These are phyloP conservation scores for Monilinia fructicola DNA, from an alignment of 2,329 filamentous ascomycete genomes.

Conservation along the genomic window DNA sequence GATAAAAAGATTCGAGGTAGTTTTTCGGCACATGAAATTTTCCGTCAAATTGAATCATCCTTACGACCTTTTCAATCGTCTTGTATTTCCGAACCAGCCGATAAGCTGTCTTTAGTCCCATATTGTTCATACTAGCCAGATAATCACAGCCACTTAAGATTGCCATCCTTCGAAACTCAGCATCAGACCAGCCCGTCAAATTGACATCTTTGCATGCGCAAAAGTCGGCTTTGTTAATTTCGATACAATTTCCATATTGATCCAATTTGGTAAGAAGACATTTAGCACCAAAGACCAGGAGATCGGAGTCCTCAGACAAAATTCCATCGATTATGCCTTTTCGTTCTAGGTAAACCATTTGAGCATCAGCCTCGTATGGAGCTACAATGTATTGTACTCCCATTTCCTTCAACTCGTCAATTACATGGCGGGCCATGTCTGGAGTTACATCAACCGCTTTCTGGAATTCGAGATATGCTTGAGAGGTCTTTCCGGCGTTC, in stretches of 20 bases:
- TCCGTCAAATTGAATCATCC: slow-evolving; percentile 84
- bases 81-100: slow-evolving; percentile 88
- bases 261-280: slow-evolving; percentile 90
- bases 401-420: slow-evolving; percentile 83
- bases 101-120: slow-evolving; percentile 93
- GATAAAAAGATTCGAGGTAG: slow-evolving; percentile 77
- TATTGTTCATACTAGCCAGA: slow-evolving; percentile 75
- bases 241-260: slow-evolving; percentile 87
- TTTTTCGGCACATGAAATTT: slow-evolving; percentile 77
- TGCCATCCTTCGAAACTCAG: slow-evolving; percentile 90
- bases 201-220: slow-evolving; percentile 84
- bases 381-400: slow-evolving; percentile 87
- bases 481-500: slow-evolving; percentile 74
- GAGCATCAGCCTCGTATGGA: slow-evolving; percentile 96
- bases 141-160: slow-evolving; percentile 98
- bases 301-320: slow-evolving; percentile 92
- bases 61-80: slow-evolving; percentile 76
- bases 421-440: slow-evolving; percentile 88
- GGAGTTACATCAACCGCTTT: slow-evolving; percentile 96
- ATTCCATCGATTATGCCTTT: slow-evolving; percentile 83
- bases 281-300: slow-evolving; percentile 92
- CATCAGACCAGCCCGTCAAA: slow-evolving; percentile 86
- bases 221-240: slow-evolving; percentile 88
- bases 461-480: slow-evolving; percentile 84
- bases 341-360: slow-evolving; percentile 89